These are phyloP conservation scores for Leishmania amazonensis DNA, from an alignment of 208 protist genomes.

Conservation along the genomic window DNA sequence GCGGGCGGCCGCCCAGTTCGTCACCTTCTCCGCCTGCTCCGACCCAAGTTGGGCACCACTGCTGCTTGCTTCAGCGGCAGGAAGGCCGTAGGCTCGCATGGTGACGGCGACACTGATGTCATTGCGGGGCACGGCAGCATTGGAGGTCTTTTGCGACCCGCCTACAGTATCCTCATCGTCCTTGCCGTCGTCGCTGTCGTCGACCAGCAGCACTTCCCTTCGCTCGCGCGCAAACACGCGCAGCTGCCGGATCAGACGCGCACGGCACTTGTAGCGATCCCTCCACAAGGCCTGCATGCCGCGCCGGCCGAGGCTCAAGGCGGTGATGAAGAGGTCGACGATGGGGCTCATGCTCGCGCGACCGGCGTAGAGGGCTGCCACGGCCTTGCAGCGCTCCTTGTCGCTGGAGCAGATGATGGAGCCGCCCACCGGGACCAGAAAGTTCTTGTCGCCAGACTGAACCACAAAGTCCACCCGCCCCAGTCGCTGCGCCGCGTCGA, in stretches of 20 bases:
- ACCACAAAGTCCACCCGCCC: conserved; percentile 95
- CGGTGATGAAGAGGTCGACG: conserved; percentile 97
- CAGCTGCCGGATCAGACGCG: conserved; percentile 29
- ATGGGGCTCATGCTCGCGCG: conserved; percentile 91
- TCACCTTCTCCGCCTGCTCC: neutral
- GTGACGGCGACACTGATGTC: conserved; percentile 89
- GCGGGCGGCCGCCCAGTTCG: conserved; percentile 28
- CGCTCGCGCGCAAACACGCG: conserved; percentile 51
- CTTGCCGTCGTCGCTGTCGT: conserved; percentile 7
- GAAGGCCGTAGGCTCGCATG: conserved; percentile 40
- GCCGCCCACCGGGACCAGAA: conserved; percentile 98
- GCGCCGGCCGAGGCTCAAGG: conserved; percentile 92
- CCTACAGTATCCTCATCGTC: neutral
- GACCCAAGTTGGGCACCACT: neutral
- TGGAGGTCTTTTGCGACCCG: neutral
- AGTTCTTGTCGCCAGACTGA: conserved; percentile 99
- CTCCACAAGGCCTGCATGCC: conserved; percentile 82
- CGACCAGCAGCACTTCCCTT: conserved; percentile 46
- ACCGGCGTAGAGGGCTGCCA: conserved; percentile 88
- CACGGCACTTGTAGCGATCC: conserved; percentile 65
- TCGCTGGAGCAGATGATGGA: conserved; percentile 51
- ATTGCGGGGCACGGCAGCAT: conserved; percentile 36
- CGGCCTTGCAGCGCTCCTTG: conserved; percentile 24
- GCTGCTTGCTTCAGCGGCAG: neutral
- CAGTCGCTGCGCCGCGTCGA: conserved; percentile 73